Evolutionary conservation across 2,329 filamentous ascomycete genomes (phyloP).

Genomic region (Thielaviopsis cerberus): DNA sequence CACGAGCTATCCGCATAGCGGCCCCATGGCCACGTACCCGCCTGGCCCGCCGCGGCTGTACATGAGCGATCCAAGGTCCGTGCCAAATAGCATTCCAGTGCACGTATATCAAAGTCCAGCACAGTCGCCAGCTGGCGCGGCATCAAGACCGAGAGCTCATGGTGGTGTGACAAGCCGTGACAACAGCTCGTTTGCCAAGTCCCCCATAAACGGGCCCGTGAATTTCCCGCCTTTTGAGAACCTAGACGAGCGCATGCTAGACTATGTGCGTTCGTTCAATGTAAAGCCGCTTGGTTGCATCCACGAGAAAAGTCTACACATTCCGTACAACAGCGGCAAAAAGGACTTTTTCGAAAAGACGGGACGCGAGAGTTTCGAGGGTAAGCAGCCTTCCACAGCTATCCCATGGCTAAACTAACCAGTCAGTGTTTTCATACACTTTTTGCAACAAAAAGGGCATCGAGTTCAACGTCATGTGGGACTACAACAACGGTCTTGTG

Average conservation of each 20-base stretch:
- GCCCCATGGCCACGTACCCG: neutral
- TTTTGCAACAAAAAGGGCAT: constrained; percentile 54
- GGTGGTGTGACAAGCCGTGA: neutral
- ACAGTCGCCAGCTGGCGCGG: neutral
- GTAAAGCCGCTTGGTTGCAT: constrained; percentile 49
- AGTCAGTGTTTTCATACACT: constrained; percentile 61
- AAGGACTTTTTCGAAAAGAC: constrained; percentile 77
- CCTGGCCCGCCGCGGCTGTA: neutral
- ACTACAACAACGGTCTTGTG: constrained; percentile 86
- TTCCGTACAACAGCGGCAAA: constrained; percentile 89
- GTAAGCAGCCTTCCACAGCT: constrained; percentile 27
- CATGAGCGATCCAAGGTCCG: neutral
- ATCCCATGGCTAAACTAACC: neutral
- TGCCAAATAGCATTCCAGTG: neutral
- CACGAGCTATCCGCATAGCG: neutral
- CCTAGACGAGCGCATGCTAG: constrained; percentile 35
- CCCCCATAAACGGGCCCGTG: constrained; percentile 35
- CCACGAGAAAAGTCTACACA: constrained; percentile 47
- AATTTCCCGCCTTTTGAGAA: constrained; percentile 59
- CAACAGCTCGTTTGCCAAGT: constrained; percentile 5
- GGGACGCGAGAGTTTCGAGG: constrained; percentile 72
- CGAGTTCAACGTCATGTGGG: constrained; percentile 76
- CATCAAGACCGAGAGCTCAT: neutral
- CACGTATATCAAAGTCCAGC: neutral
- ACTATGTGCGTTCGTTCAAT: constrained; percentile 42